phyloP scores from a whole-genome alignment of 108 stramenopile species.

The Cyclotella sp. region DNA sequence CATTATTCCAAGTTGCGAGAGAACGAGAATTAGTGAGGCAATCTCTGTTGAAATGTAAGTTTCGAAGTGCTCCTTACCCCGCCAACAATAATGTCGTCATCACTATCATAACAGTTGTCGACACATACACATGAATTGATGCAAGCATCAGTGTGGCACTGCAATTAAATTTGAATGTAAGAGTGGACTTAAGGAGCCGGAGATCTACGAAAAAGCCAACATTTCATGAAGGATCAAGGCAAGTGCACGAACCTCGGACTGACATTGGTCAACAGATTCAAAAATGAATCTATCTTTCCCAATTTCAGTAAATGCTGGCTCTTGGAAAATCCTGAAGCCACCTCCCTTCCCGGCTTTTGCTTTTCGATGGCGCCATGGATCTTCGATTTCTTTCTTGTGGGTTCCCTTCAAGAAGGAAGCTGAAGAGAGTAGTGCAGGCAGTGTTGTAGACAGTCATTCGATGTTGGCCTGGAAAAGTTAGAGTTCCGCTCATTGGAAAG shows the following conservation, averaged over 20 bases:
- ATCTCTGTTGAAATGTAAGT: too few species aligned
- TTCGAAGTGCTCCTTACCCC: not conserved
- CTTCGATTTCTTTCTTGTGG: not conserved
- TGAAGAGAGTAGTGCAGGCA: too few species aligned
- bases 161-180: not conserved
- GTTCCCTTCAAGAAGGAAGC: slow-evolving; percentile 2
- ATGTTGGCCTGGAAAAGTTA: too few species aligned
- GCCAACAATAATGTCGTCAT: not conserved
- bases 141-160: slow-evolving; percentile 5
- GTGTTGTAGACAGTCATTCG: too few species aligned
- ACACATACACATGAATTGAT: not conserved
- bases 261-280: too few species aligned
- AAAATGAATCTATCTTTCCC: not conserved
- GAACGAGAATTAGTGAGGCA: too few species aligned
- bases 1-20: too few species aligned
- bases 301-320: not conserved
- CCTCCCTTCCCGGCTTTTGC: not conserved
- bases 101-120: not conserved
- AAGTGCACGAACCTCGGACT: not conserved
- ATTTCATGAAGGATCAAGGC: too few species aligned
- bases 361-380: not conserved
- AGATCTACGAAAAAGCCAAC: too few species aligned
- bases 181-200: not conserved
- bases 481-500: too few species aligned
- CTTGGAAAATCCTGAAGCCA: not conserved